Evolutionary conservation across 1,139 yeast species (phyloP).

Genomic region (Geotrichum aggregatum): DNA sequence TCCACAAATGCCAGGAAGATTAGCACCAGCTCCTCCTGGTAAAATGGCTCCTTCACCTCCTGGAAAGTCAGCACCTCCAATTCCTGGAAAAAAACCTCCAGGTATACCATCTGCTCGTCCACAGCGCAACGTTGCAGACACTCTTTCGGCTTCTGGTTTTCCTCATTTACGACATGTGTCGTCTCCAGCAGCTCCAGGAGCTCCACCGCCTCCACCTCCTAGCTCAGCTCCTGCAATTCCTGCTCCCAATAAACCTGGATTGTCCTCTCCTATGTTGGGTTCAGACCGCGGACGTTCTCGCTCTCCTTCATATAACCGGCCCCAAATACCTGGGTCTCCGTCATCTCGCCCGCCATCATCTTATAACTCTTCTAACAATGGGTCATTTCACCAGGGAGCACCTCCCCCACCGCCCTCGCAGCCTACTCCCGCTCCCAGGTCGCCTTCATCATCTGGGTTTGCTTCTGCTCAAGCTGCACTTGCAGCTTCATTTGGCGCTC

Average conservation of each 20-base stretch:
- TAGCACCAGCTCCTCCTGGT: slow-evolving; percentile 23
- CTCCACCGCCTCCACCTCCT: slow-evolving; percentile 27
- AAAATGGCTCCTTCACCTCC: slow-evolving; percentile 13
- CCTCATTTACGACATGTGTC: slow-evolving; percentile 22
- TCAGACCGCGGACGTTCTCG: slow-evolving; percentile 3
- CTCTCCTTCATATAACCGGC: slow-evolving; percentile 9
- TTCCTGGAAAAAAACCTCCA: slow-evolving; percentile 19
- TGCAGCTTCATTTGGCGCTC: slow-evolving; percentile 23
- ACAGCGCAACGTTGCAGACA: slow-evolving; percentile 6
- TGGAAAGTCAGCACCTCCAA: slow-evolving; percentile 18
- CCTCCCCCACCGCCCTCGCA: slow-evolving; percentile 21
- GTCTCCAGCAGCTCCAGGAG: slow-evolving; percentile 32
- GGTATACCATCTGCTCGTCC: slow-evolving; percentile 25
- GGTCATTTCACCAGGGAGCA: slow-evolving; percentile 17
- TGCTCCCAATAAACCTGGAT: slow-evolving; percentile 20
- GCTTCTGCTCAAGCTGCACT: slow-evolving; percentile 20
- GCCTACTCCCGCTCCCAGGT: slow-evolving; percentile 17
- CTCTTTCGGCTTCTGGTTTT: slow-evolving; percentile 20
- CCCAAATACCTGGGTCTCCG: slow-evolving; percentile 9
- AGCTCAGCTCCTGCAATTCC: slow-evolving; percentile 25
- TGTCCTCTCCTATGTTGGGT: slow-evolving; percentile 21
- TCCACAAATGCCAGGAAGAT: slow-evolving; percentile 30
- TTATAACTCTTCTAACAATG: not conserved
- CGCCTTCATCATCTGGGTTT: slow-evolving; percentile 21
- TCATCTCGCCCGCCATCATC: slow-evolving; percentile 15